A percentile compares a stretch with the other conserved stretches of the same genome.
Evolutionary conservation across 2,329 filamentous ascomycete genomes (phyloP).

Genomic region (Metarhizium anisopliae): DNA sequence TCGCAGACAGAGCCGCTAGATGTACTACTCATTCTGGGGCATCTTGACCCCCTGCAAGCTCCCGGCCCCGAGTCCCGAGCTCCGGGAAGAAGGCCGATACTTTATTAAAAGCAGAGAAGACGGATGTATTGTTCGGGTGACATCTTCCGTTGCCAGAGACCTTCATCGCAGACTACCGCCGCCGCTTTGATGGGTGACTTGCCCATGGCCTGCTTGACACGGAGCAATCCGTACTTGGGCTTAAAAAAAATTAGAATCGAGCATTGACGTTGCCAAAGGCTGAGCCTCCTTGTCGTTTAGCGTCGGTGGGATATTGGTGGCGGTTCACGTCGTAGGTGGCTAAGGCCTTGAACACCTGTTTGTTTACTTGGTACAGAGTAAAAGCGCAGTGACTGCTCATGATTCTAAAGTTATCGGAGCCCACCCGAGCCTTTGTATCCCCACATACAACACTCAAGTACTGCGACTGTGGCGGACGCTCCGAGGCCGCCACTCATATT

Average conservation of each 20-base stretch:
- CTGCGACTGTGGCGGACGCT: not conserved
- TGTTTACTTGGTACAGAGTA: not conserved
- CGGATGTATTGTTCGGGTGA: no score
- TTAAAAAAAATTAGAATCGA: not conserved
- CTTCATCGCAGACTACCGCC: no score
- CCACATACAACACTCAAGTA: not conserved
- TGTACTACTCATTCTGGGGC: slow-evolving; percentile 1
- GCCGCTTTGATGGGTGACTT: no score
- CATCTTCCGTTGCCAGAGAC: no score
- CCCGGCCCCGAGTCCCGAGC: not conserved
- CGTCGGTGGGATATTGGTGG: not conserved
- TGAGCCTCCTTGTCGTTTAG: not conserved
- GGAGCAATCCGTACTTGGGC: not conserved
- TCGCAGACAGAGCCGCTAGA: slow-evolving; percentile 4
- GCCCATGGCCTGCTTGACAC: no score
- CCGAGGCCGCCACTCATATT: slow-evolving; percentile 2
- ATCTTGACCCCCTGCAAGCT: not conserved
- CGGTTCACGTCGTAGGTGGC: not conserved
- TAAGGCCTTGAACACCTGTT: not conserved
- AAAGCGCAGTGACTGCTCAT: not conserved
- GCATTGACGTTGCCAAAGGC: not conserved
- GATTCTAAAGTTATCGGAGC: not conserved
- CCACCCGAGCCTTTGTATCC: not conserved
- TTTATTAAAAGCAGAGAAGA: no score
- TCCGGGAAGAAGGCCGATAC: not conserved